Conservation (phyloP, 192 early-diverging fungal species). For the Glomus cerebriforme region DNA sequence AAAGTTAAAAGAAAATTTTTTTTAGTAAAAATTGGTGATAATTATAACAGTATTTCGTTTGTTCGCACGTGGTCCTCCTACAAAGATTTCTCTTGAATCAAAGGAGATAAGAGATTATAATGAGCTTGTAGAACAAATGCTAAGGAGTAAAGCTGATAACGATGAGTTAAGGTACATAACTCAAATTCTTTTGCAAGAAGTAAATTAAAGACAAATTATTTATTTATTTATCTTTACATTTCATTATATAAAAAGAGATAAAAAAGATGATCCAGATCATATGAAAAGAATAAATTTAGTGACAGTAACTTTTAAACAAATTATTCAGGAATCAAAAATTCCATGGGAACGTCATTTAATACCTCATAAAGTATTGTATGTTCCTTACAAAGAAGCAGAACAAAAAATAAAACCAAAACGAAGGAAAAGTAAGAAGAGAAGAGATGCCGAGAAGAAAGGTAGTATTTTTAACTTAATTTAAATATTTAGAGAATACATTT, state of each 20-base stretch:
- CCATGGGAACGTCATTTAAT: constrained; percentile 26
- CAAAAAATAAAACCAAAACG: not conserved
- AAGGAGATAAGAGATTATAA: not conserved
- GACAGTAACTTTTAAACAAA: not conserved
- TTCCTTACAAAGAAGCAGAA: not conserved
- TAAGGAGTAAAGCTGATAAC: not conserved
- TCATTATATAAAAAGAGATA: not conserved
- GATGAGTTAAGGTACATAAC: not conserved
- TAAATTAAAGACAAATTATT: not conserved
- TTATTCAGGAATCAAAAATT: constrained; percentile 22
- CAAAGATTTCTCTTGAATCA: constrained; percentile 18
- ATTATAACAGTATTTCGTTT: constrained; percentile 17
- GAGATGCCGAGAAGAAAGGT: constrained; percentile 16
- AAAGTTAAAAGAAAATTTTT: not conserved
- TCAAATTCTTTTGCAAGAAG: not conserved
- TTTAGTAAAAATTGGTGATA: not conserved
- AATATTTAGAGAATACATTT: not conserved
- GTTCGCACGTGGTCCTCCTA: not conserved
- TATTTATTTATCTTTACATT: not conserved
- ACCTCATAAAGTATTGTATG: constrained; percentile 25
- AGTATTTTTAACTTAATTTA: not conserved
- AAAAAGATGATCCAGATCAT: not conserved
- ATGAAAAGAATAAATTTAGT: not conserved
- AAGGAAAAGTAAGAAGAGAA: constrained; percentile 23
- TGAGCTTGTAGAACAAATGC: not conserved